These are phyloP conservation scores for Strigomonas culicis DNA, from an alignment of 208 protist species.

Conservation along the genomic window DNA sequence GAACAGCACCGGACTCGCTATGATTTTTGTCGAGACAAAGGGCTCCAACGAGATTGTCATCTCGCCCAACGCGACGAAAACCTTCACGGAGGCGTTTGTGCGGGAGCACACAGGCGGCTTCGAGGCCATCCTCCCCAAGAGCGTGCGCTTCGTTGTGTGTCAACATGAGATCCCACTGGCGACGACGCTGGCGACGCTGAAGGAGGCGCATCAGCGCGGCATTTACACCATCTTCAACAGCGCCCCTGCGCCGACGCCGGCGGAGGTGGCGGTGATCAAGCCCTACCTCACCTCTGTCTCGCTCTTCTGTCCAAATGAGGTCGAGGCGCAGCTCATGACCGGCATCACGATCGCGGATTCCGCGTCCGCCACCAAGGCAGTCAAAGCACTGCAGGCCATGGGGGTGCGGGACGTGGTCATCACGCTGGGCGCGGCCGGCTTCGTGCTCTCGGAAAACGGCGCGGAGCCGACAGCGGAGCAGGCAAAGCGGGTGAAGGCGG, in stretches of 20 bases:
- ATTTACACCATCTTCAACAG: slow-evolving; percentile 94
- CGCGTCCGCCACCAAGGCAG: slow-evolving; percentile 43
- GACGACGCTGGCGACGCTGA: slow-evolving; percentile 79
- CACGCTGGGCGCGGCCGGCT: slow-evolving; percentile 83
- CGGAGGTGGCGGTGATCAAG: slow-evolving; percentile 56
- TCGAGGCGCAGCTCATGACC: slow-evolving; percentile 85
- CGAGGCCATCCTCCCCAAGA: slow-evolving; percentile 39
- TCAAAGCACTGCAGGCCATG: slow-evolving; percentile 58
- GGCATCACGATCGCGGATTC: slow-evolving; percentile 66
- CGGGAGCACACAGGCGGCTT: slow-evolving; percentile 54
- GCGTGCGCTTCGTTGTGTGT: slow-evolving; percentile 77
- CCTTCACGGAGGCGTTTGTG: slow-evolving; percentile 52
- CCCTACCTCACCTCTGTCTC: slow-evolving; percentile 79
- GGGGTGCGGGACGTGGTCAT: slow-evolving; percentile 83
- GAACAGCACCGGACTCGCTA: slow-evolving; percentile 78
- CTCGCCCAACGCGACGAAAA: slow-evolving; percentile 83
- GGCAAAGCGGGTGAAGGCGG: slow-evolving; percentile 74
- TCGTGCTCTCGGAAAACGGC: slow-evolving; percentile 60
- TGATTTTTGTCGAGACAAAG: slow-evolving; percentile 88
- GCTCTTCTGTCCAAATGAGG: slow-evolving; percentile 92
- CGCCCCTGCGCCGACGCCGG: slow-evolving; percentile 80
- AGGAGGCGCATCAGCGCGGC: slow-evolving; percentile 65
- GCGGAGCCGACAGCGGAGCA: slow-evolving; percentile 33
- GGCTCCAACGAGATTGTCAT: slow-evolving; percentile 92
- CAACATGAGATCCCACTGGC: slow-evolving; percentile 91